Evolutionary conservation across 176 grass and related monocot species (phyloP), one percentile per base, ranked within the genome.

Genomic region (Saccharum spontaneum): DNA sequence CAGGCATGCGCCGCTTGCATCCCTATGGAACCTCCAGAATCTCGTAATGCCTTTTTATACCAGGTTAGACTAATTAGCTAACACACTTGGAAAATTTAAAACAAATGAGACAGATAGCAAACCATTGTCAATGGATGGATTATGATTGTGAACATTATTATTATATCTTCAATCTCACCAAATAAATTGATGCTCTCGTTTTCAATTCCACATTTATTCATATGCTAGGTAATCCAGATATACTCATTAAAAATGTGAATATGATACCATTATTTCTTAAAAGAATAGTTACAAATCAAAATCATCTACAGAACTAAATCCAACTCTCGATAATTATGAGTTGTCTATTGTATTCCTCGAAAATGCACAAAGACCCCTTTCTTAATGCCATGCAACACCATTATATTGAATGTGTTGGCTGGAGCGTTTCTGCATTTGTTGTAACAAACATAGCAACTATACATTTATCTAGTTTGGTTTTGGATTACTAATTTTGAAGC

Each of bases 401-500:
- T 9, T 9, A 73, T 66, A 64, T 66, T 70, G 77, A 54, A 80
- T 31, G 57, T 80, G 23, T 38, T 44, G 40, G 39, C 26, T 34
- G 26, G 43, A 46, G 39, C 20, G 71, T 62, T 85, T 68, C 20
- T 70, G 39, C 28, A 71, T 62, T 85, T 55, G 28, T 70, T 70
- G 34, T 33, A 78, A 59, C 10, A 50, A 73, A 73, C 15, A 73
- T 12, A 50, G 28, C 26, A 80, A 46, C 8, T 72, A 54, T 44
- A 71, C 24, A 72, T 40, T 40, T 14, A 80, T 54, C 57, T n/a
- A 86, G 55, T 17, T 71, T 79, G 26, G 37, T 34, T 86, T 79
- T 41, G n/a, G 34, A 69, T 77, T 61, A 61, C 1, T 11, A 39
- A 24, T 36, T 36, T 66, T 38, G 41, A 28, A 79, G 13, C 5